Conservation (phyloP, 2,329 filamentous ascomycete genomes). For the Cladorrhinum sp. region DNA sequence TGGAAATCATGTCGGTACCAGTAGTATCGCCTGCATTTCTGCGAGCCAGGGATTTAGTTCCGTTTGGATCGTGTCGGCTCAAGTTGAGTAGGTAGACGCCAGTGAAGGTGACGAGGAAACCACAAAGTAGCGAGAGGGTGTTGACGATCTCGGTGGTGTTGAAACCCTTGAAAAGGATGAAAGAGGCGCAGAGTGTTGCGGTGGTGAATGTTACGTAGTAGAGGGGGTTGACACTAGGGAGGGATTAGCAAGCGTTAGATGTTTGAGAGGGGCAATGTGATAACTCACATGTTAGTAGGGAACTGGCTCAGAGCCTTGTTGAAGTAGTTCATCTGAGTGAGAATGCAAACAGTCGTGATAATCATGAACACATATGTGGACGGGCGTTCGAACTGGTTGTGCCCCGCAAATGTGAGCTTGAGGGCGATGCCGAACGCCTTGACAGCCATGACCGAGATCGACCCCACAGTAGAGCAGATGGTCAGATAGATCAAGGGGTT, state of each 20-base stretch:
- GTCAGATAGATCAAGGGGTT: conserved; percentile 96
- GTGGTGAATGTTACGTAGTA: conserved; percentile 99
- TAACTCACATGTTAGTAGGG: conserved; percentile 87
- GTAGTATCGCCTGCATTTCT: conserved; percentile 69
- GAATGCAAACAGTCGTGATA: conserved; percentile 84
- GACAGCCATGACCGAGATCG: conserved; percentile 97
- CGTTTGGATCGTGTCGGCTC: conserved; percentile 87
- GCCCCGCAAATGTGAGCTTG: conserved; percentile 87
- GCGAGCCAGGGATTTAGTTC: conserved; percentile 61
- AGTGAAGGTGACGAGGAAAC: conserved; percentile 91
- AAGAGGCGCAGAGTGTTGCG: conserved; percentile 87
- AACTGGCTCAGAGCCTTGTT: conserved; percentile 98
- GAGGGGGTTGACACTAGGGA: conserved; percentile 80
- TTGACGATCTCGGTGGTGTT: conserved; percentile 91
- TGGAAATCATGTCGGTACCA: conserved; percentile 87
- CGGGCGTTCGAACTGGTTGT: conserved; percentile 93
- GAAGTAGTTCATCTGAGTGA: conserved; percentile 99
- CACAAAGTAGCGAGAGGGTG: conserved; percentile 86
- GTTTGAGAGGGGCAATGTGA: neutral
- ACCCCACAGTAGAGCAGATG: conserved; percentile 95
- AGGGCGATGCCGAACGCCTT: conserved; percentile 98
- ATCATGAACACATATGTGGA: conserved; percentile 98
- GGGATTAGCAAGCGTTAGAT: conserved; percentile 22
- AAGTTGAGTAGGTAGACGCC: conserved; percentile 95
- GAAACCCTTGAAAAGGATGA: conserved; percentile 93